Conservation (phyloP, 2,329 filamentous ascomycete genomes). For the Beauveria bassiana region DNA sequence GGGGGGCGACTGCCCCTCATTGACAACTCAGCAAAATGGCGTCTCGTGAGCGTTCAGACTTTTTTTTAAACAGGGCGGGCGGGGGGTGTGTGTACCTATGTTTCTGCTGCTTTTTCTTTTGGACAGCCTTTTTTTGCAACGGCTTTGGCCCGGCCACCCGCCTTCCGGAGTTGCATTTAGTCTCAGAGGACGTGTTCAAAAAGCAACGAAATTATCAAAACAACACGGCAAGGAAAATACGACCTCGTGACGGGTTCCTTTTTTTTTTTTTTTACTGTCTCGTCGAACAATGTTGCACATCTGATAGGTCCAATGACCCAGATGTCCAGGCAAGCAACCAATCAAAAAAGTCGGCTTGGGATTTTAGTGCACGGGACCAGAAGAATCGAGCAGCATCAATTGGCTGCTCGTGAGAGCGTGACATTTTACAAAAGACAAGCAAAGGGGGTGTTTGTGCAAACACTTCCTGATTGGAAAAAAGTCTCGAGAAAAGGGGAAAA, state of each 20-base stretch:
- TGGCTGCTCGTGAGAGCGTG: neutral
- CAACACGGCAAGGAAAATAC: neutral
- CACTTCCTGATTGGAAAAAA: neutral
- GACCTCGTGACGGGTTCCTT: neutral
- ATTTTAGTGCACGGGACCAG: neutral
- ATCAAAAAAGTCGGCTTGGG: neutral
- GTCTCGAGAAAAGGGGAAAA: too few species aligned
- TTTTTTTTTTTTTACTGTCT: neutral
- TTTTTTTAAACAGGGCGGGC: neutral
- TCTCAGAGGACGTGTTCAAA: too few species aligned
- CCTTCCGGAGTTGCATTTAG: too few species aligned
- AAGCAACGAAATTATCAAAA: neutral
- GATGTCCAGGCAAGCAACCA: neutral
- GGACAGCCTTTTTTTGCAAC: too few species aligned
- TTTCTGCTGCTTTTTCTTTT: too few species aligned
- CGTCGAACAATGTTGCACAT: neutral
- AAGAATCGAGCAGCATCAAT: neutral
- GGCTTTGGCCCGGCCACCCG: too few species aligned
- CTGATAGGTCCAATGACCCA: neutral
- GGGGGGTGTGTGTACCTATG: too few species aligned
- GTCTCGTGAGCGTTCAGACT: neutral
- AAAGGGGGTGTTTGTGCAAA: neutral
- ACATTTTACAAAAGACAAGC: neutral
- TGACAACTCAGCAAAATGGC: neutral
- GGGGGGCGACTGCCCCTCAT: neutral